These are phyloP conservation scores for Parachaetomium inaequale DNA, from an alignment of 495 filamentous ascomycete species.

Conservation along the genomic window DNA sequence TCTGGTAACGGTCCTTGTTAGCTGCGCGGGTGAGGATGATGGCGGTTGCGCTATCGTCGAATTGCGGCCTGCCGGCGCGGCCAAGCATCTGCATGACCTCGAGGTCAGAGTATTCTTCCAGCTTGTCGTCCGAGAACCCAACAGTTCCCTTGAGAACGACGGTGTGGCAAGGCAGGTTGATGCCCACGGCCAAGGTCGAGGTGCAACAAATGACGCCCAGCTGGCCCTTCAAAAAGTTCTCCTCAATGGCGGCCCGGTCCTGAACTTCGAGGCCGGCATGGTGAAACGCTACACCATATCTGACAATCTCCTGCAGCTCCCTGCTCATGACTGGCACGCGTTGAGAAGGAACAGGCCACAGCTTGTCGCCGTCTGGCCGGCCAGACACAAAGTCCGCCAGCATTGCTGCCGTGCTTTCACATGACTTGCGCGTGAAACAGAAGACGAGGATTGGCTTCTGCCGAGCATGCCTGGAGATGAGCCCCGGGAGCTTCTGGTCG, in stretches of 20 bases:
- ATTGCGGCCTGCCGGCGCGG: constrained; percentile 88
- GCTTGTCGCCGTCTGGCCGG: constrained; percentile 52
- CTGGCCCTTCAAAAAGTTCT: constrained; percentile 67
- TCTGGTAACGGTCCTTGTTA: constrained; percentile 71
- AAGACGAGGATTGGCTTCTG: constrained; percentile 91
- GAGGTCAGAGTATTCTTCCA: constrained; percentile 79
- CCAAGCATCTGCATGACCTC: constrained; percentile 99
- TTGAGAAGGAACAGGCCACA: constrained; percentile 64
- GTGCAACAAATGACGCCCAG: constrained; percentile 93
- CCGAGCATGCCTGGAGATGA: constrained; percentile 74
- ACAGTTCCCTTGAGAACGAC: constrained; percentile 91
- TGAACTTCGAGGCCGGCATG: constrained; percentile 76
- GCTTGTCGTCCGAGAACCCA: constrained; percentile 60
- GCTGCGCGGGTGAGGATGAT: constrained; percentile 78
- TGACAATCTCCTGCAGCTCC: constrained; percentile 61
- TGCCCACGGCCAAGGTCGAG: constrained; percentile 86
- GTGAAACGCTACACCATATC: constrained; percentile 83
- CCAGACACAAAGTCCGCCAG: constrained; percentile 65
- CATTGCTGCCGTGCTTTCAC: constrained; percentile 67
- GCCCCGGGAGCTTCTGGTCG: constrained; percentile 64
- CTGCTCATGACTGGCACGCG: constrained; percentile 53
- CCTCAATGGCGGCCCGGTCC: constrained; percentile 71
- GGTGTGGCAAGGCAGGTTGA: constrained; percentile 90
- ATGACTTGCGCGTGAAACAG: constrained; percentile 79
- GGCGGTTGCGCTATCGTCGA: constrained; percentile 77